Base-by-base conservation (phyloP, 176 grass and related monocot genomes). In the Aegilops sharonensis region DNA sequence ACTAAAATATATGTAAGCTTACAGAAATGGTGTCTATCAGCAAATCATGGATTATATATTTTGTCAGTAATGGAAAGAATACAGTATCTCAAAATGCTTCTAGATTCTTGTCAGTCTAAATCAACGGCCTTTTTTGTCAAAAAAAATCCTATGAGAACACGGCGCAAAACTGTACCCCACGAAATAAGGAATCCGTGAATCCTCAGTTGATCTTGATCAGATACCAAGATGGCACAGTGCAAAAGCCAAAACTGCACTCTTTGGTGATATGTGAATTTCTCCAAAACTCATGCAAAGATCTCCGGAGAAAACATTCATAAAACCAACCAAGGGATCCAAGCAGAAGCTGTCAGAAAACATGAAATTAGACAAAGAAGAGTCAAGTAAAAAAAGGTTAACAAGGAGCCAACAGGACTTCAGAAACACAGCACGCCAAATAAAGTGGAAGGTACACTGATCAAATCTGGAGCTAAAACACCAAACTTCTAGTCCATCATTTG, bases 261-360 rank as follows among this genome's bases (percentile, higher is more conserved):
- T 68, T 64, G 37, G 60, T 81, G 48, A 32, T 56, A 71, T 36
- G n/a, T 32, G 23, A 52, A 83, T 83, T 75, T 13, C 67, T 68
- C 67, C 18, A 23, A 73, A 87, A 34, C 34, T 47, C 27, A 12
- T 31, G 18, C 27, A 32, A 56, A 56, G 5, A 32, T 9, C 74
- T 56, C 27, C 4, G 2, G 42, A 29, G 17, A 24, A 75, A 83
- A 24, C 25, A 36, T 74, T 20, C 29, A 31, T 59, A 83, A 57
- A 84, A 45, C 14, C 43, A 27, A 66, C 32, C 65, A 24, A 66
- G 9, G 66, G 57, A 68, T 80, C 68, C 81, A 61, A 65, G 47
- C 81, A 80, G 60, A 40, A 75, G 68, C 89, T 88, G 81, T 82
- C 79, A 81, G 24, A 60, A 35, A 30, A 79, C 59, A 21, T 84